Evolutionary conservation across 805 yeast species (phyloP), one percentile per base, ranked within the genome.

Genomic region (Starmerella stigmatis): DNA sequence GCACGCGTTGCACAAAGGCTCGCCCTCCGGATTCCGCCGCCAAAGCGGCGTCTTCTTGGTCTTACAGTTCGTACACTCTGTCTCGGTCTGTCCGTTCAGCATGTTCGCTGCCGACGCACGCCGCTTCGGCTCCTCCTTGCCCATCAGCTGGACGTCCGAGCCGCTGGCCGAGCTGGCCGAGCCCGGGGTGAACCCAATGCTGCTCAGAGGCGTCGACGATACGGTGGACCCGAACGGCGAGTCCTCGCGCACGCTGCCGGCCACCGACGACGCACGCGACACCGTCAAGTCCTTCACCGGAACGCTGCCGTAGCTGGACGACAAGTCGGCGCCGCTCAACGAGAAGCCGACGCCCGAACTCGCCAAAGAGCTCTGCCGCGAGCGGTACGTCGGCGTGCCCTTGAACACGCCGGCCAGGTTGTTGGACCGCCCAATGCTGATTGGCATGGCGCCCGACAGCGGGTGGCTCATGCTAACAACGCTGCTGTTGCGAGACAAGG

Each of bases 1-100:
- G 67, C 98, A 89, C 0, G 98, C 98, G 61, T 89, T 89, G 65
- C 98, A 89, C 47, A 89, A 66, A 0, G 96, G 94, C 62, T 86
- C 84, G 1, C 97, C 97, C 52, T 85, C 86, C 0, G 95, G 86
- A 54, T 88, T 86, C 46, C 96, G 72, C 57, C 98, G 69, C 98
- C 98, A 89, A 23, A 89, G 64, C 1, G 98, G 98, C 0, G 98
- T 89, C 26, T 94, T 88, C 52, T 74, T 76, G 0, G 98, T 89
- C 59, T 81, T 81, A 64, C 98, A 89, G 64, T 89, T 89, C 8
- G 88, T 79, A 64, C 96, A 88, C 46, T 66, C 68, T 29, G 33
- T 53, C 34, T 43, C 50, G 21, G 35, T 8, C 30, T 44, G 44
- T 10, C 46, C 44, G 21, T 11, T 29, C 10, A 20, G 33, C 21